Evolutionary conservation across 768 basidiomycete species (phyloP).

Genomic region (Mycena venus): DNA sequence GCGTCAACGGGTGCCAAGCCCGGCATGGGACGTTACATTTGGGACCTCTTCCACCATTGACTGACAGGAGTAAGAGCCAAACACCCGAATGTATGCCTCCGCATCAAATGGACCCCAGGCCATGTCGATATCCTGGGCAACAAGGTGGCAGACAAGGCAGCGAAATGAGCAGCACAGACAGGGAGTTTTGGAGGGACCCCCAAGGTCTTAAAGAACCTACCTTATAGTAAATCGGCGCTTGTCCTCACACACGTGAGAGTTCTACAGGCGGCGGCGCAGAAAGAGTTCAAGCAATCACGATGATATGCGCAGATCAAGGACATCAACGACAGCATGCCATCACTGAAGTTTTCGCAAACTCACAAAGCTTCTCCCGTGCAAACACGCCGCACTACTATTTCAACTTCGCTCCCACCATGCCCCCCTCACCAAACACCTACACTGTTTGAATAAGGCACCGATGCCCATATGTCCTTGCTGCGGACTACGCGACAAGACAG

Average conservation of each 20-base stretch:
- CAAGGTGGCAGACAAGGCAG: conserved; percentile 11
- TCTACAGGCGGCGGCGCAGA: neutral
- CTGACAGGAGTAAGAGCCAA: neutral
- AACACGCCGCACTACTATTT: neutral
- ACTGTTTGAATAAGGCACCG: neutral
- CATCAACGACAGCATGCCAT: neutral
- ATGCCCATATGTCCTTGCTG: neutral
- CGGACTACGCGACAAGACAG: neutral
- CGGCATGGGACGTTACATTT: neutral
- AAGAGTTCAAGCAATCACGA: neutral
- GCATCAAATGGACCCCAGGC: conserved; percentile 1
- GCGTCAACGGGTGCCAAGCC: neutral
- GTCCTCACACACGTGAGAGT: neutral
- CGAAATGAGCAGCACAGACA: neutral
- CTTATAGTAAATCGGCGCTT: neutral
- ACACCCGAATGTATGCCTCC: neutral
- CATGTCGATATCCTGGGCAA: conserved; percentile 7
- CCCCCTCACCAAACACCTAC: neutral
- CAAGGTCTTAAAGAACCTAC: neutral
- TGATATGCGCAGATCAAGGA: neutral
- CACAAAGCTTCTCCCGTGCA: neutral
- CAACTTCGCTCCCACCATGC: conserved; percentile 1
- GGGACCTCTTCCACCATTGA: neutral
- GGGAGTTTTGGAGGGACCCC: neutral
- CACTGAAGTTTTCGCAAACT: neutral